Percentiles rank a stretch among this genome's conserved stretches.
These are phyloP conservation scores for Ricinus communis DNA, from an alignment of 345 rosid genomes.

Conservation along the genomic window DNA sequence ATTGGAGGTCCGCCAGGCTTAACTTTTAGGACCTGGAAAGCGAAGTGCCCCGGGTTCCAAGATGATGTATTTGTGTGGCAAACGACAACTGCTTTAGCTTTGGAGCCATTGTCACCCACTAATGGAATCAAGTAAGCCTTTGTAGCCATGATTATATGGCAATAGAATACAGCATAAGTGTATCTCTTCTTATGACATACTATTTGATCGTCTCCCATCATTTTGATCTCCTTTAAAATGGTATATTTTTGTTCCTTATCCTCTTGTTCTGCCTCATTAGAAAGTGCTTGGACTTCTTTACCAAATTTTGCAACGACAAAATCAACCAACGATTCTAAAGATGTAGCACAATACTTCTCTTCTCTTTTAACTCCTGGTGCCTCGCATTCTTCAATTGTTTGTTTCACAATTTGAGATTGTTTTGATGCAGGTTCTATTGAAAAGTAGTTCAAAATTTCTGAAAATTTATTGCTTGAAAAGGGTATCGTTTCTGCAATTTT, in stretches of 20 bases:
- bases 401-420: neutral
- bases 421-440: neutral
- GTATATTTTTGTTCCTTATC: neutral
- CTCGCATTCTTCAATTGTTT: neutral
- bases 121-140: slow-evolving; percentile 1
- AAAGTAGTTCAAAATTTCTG: neutral
- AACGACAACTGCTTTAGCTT: neutral
- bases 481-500: slow-evolving; percentile 2
- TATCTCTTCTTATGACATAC: slow-evolving; percentile 15
- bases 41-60: slow-evolving; percentile 15
- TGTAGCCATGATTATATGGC: slow-evolving; percentile 8
- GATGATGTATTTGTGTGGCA: slow-evolving; percentile 19
- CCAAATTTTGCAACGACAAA: neutral
- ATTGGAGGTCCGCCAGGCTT: slow-evolving; percentile 11
- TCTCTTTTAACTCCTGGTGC: slow-evolving; percentile 8
- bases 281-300: neutral
- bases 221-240: neutral
- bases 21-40: slow-evolving; percentile 6
- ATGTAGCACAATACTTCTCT: slow-evolving; percentile 20
- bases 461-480: slow-evolving; percentile 2
- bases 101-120: slow-evolving; percentile 6
- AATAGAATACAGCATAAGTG: slow-evolving; percentile 15
- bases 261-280: slow-evolving; percentile 7
- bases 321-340: slow-evolving; percentile 16
- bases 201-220: neutral